A percentile compares a stretch with the other conserved stretches of the same genome.
phyloP scores from a whole-genome alignment of 129 eudicot genomes.

The Helianthus annuus region HanXRQr2.0-SUNRISE NC_035442.2:4121841-4122340 shows the following conservation, averaged over 20 bases:
- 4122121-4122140: too few species aligned
- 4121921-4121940: constrained; percentile 36
- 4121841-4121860: constrained; percentile 6
- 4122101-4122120: not conserved
- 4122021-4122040: constrained; percentile 25
- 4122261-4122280: too few species aligned
- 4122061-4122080: not conserved
- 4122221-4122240: too few species aligned
- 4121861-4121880: constrained; percentile 7
- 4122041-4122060: constrained; percentile 12
- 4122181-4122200: too few species aligned
- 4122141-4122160: too few species aligned
- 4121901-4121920: constrained; percentile 20
- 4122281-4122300: too few species aligned
- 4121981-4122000: constrained; percentile 30
- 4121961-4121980: constrained; percentile 28
- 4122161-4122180: too few species aligned
- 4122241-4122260: too few species aligned
- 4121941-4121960: constrained; percentile 28
- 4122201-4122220: too few species aligned
- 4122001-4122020: constrained; percentile 6
- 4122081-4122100: constrained; percentile 15
- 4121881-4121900: constrained; percentile 45
- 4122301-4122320: too few species aligned
- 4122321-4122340: too few species aligned